These are phyloP conservation scores for Berkeleyomyces basicola DNA, from an alignment of 2,329 filamentous ascomycete genomes.

Conservation along the genomic window DNA sequence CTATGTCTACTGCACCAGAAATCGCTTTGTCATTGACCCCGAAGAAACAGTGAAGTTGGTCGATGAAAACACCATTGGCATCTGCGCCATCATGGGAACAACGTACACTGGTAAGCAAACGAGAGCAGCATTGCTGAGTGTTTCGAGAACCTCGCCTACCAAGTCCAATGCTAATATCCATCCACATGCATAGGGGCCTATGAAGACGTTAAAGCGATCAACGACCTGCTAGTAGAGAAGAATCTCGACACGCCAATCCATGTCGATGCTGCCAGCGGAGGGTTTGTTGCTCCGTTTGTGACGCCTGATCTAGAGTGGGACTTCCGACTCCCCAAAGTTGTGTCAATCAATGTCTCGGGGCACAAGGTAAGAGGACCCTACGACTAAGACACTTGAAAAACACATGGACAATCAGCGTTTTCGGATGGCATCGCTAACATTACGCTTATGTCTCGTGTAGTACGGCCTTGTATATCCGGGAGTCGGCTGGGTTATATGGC, in stretches of 20 bases:
- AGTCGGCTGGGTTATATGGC: conserved; percentile 89
- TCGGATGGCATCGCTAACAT: neutral
- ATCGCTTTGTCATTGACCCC: conserved; percentile 48
- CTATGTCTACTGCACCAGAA: conserved; percentile 47
- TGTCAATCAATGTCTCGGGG: conserved; percentile 86
- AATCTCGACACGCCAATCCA: conserved; percentile 74
- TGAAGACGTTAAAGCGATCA: conserved; percentile 83
- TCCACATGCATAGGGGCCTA: conserved; percentile 40
- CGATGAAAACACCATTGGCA: conserved; percentile 68
- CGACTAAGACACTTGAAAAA: neutral
- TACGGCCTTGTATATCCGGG: conserved; percentile 64
- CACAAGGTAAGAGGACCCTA: conserved; percentile 46
- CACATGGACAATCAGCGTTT: neutral
- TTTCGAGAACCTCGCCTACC: no score
- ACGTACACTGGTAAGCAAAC: conserved; percentile 59
- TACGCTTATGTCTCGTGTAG: conserved; percentile 17
- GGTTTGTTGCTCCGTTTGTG: conserved; percentile 86
- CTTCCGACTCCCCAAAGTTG: conserved; percentile 74
- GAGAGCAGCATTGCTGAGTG: neutral
- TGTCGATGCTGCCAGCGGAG: conserved; percentile 81
- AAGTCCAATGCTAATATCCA: neutral
- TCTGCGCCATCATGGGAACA: conserved; percentile 77
- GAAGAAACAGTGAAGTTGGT: conserved; percentile 41
- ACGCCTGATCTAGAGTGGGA: conserved; percentile 77
- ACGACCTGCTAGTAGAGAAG: conserved; percentile 63